Evolutionary conservation across 192 early-diverging fungal genomes (phyloP), one percentile per base, ranked within the genome.

Genomic region (Entomortierella beljakovae): DNA sequence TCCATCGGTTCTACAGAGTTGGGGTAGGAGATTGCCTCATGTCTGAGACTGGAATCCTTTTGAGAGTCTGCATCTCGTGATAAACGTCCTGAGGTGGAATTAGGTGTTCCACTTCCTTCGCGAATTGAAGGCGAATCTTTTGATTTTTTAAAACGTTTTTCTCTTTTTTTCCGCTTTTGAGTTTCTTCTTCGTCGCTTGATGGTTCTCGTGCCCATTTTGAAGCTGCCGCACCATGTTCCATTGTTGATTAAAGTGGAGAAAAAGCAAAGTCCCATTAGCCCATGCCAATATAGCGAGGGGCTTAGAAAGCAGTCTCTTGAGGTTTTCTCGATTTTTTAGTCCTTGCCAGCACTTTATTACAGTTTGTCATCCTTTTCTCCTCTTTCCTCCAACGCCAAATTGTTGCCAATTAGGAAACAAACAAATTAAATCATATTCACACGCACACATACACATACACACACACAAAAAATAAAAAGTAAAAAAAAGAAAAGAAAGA

Each of bases 111-210:
- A 61, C 71, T 74, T 15, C 51, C 64, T 13, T 74, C 71, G 10
- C 71, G 48, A 50, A 57, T 63, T 50, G 65, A 51, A 0, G 74
- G 74, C 22, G 66, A 69, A 26, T 77, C 74, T 38, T 42, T 77
- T 22, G 65, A 68, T 25, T 51, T 55, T 61, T 77, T 77, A 32
- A 77, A 58, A 16, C 74, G 74, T 25, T 77, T 77, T 28, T 63
- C 61, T 26, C 56, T 57, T 46, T 54, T 59, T 25, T 69, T 68
- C 16, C 49, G 52, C 16, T 58, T 67, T n/a, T 42, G 43, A 25
- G 28, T 42, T 6, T 77, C 74, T 26, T 77, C 74, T 28, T 77
- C 74, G 43, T 77, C 74, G 60, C 74, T 77, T 4, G 65, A 69
- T 28, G 65, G 60, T 26, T 77, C 66, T 3, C 66, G 59, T 2